Evolutionary conservation across 179 eudicot genomes (phyloP), one percentile per base, ranked within the genome.

Genomic region (Gypsophila paniculata): DNA sequence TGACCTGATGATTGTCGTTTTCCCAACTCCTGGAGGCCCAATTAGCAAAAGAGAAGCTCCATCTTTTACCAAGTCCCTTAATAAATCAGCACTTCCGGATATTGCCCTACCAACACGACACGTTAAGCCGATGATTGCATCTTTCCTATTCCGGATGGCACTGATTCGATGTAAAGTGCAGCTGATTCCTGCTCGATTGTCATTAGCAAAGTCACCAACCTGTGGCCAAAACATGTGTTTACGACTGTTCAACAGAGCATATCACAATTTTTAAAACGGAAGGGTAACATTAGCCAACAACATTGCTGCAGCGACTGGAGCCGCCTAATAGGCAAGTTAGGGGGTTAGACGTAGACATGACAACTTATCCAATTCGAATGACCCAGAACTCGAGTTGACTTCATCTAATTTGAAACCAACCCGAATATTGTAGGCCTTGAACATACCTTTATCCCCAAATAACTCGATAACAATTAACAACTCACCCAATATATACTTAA

Each of bases 11-110:
- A 93, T 85, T 38, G 98, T 93, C 57, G 98, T 93, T 80, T 93
- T 93, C 34, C 98, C 98, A 65, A 93, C 98, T 74, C 98, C 98
- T 6, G 98, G 98, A 80, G 98, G 98, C 61, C 98, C 98, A 76
- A 93, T 93, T 61, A 93, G 91, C 85, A 93, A 80, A 81, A 93
- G 79, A 21, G 98, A 93, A 82, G 90, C 95, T 63, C 98, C 98
- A 81, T 89, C 93, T 75, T 86, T 82, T 48, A 93, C 87, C 85
- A 93, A 84, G 79, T 93, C 97, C 67, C 89, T 81, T 82, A 93
- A 76, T 60, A 86, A 81, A 82, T 89, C 87, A 74, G 98, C 98
- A 82, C 97, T 93, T 69, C 98, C 98, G 5, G 97, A 82, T 59
- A 93, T 79, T 44, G 97, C 96, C 68, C 98, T 87, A 65, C 98